Base-by-base conservation (phyloP, 441 rosid species). In the Omphalea diandra region DNA sequence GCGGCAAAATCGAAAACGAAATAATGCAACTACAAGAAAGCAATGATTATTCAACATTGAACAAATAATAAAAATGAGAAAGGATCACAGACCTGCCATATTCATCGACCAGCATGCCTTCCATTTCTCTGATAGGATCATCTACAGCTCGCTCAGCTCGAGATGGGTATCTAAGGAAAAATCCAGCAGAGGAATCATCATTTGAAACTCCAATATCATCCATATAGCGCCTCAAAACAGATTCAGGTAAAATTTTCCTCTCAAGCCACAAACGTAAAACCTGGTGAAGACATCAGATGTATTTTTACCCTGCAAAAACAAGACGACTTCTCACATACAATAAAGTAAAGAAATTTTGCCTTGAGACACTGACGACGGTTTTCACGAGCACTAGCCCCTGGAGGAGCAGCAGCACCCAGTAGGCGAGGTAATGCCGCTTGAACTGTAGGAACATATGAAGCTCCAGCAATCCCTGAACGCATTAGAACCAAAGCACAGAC, bases 21-120 rank as follows among this genome's bases (percentile, higher is more conserved):
- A 57, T 4, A 57, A 9, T 6, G 32, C 32, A 8, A 41, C 32
- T 7, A 29, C 6, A 61, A 61, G 10, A 61, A n/a, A n/a, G n/a
- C n/a, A n/a, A 8, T 29, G 26, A 41, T 5, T 43, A 38, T 46
- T 50, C 29, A 52, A 3, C 4, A 26, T 43, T 20, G 7, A 17
- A 26, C 41, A 63, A 54, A 38, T 12, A 17, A 63, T 50, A 36
- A 69, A 36, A 46, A 49, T 26, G 63, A 54, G 47, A 44, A 11
- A 46, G 3, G 57, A 29, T 47, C 2, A 43, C 84, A 36, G 71
- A 92, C 99, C 99, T 92, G 73, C 99, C 99, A 82, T 95, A 95
- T 84, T 95, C 99, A 79, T 95, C 99, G 55, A 95, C 97, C 81
- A 82, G 88, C 92, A 95, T 93, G 85, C 98, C 98, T 80, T 95